Evolutionary conservation across 106 monocot genomes (phyloP).

Genomic region (Apostasia ramifera): DNA sequence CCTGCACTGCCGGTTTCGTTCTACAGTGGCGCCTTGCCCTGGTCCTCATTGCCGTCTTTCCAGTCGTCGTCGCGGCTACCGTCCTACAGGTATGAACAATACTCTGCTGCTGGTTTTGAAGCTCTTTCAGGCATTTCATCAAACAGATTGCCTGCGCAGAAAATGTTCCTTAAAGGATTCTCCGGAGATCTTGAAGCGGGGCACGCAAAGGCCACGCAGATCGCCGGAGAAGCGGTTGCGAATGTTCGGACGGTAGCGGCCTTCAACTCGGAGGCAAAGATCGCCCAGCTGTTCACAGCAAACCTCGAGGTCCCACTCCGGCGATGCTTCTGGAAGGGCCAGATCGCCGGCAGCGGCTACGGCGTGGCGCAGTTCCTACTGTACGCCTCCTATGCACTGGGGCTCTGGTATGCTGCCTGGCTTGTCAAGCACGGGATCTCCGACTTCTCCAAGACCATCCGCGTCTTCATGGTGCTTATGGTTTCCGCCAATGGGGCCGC

Average conservation of each 20-base stretch:
- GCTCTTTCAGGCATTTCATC: background rate
- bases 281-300: constrained; percentile 53
- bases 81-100: constrained; percentile 56
- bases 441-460: constrained; percentile 93
- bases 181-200: constrained; percentile 79
- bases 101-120: background rate
- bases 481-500: constrained; percentile 98
- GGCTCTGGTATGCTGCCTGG: constrained; percentile 93
- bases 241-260: constrained; percentile 92
- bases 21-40: constrained; percentile 92
- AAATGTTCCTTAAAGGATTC: constrained; percentile 98
- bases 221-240: constrained; percentile 86
- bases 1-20: constrained; percentile 89
- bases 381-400: constrained; percentile 84
- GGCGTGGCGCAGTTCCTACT: constrained; percentile 90
- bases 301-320: constrained; percentile 70
- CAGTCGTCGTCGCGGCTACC: constrained; percentile 82
- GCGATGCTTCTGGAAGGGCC: constrained; percentile 99
- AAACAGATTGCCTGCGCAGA: constrained; percentile 35
- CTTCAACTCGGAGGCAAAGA: constrained; percentile 84
- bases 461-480: constrained; percentile 99
- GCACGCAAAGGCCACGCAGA: constrained; percentile 88
- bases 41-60: constrained; percentile 83
- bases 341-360: constrained; percentile 90
- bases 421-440: constrained; percentile 89